These are phyloP conservation scores for Rhododendron ovatum DNA, from an alignment of 148 eudicot species.

Conservation along the genomic window DNA sequence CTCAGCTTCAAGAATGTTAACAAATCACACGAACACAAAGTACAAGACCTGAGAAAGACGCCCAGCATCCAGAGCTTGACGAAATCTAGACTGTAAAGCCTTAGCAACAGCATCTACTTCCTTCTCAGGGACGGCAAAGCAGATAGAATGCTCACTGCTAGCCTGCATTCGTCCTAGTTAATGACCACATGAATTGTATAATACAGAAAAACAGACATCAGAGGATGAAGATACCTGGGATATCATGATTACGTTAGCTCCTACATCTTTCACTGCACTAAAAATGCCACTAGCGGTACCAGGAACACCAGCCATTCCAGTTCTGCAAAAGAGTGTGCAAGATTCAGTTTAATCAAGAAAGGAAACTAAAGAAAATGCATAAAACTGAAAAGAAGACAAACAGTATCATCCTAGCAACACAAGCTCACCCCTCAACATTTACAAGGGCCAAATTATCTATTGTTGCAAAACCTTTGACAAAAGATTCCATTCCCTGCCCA, in stretches of 20 bases:
- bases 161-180: conserved; percentile 52
- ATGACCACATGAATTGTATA: conserved; percentile 6
- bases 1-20: background rate
- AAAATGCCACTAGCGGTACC: conserved; percentile 96
- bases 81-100: conserved; percentile 75
- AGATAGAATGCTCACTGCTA: conserved; percentile 97
- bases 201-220: background rate
- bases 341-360: conserved; percentile 10
- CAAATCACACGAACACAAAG: background rate
- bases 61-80: conserved; percentile 88
- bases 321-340: conserved; percentile 42
- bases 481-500: conserved; percentile 42
- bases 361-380: background rate
- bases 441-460: conserved; percentile 95
- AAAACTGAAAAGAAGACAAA: background rate
- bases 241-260: conserved; percentile 98
- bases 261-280: conserved; percentile 85
- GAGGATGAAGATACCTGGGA: conserved; percentile 61
- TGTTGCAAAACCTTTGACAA: conserved; percentile 97
- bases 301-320: conserved; percentile 99
- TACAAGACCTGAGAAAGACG: conserved; percentile 88
- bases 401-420: background rate
- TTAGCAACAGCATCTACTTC: conserved; percentile 89
- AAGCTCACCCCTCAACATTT: conserved; percentile 93
- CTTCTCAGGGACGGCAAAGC: conserved; percentile 97